Base-by-base conservation (phyloP, 805 yeast genomes). In the Cyberlindnera mississippiensis region DNA sequence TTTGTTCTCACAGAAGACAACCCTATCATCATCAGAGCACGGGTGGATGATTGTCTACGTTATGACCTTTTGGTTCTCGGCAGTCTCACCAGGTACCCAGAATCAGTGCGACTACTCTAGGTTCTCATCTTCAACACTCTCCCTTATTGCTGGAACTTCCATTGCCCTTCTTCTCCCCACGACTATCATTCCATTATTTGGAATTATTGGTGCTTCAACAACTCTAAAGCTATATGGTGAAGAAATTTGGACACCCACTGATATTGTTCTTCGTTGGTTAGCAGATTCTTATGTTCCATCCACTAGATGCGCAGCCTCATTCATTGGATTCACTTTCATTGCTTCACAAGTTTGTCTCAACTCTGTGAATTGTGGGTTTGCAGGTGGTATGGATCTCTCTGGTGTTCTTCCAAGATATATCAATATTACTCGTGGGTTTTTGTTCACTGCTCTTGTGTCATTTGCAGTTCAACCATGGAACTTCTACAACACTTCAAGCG, bases 21-120 rank as follows among this genome's bases (percentile, higher is more conserved):
- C 43, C 3, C 16, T 28, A 6, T 7, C 34, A 2, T 12, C 27
- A 3, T 20, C 39, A 2, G 28, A 32, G 6, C 57, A 59, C 14
- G 64, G 60, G 15, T 67, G 71, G 70, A 52, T 51, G 51, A 66
- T 71, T 66, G 29, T 68, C 6, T 62, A 63, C 40, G 63, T 60
- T 19, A 63, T 67, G 34, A 54, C 63, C 14, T 54, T 58, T 16
- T 66, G 71, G 69, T 66, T 60, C 40, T 61, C 68, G 15, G 60
- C 68, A n/a, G 50, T 67, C n/a, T 57, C 66, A n/a, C 52, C 67
- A 5, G 69, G 63, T 35, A 60, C 66, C n/a, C 57, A 67, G 15
- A 68, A 68, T 44, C 66, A 64, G 43, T 52, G 66, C 19, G 74
- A 68, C 46, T 68, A 56, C 43, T 58, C 72, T 10, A 53, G 74